Evolutionary conservation across 106 monocot species (phyloP).

Genomic region (Narthecium ossifragum): DNA sequence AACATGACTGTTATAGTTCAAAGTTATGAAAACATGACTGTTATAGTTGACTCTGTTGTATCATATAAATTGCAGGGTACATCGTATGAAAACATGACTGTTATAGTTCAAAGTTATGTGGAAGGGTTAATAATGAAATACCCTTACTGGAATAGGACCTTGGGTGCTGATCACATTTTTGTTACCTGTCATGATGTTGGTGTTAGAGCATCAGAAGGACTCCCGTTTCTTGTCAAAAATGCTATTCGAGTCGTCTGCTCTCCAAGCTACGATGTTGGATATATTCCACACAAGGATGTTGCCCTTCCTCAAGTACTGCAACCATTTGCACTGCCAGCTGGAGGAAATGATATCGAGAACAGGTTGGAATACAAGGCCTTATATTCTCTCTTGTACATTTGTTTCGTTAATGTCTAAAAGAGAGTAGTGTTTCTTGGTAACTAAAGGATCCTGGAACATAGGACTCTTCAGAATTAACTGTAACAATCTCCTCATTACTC

Average conservation of each 20-base stretch:
- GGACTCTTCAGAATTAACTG: too few species aligned
- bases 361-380: conserved; percentile 31
- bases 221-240: conserved; percentile 65
- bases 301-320: conserved; percentile 95
- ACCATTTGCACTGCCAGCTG: conserved; percentile 86
- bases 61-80: conserved; percentile 60
- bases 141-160: conserved; percentile 95
- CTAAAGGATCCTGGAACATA: too few species aligned
- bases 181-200: conserved; percentile 99
- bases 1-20: conserved; percentile 94
- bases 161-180: conserved; percentile 89
- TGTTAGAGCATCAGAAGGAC: conserved; percentile 91
- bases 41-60: too few species aligned
- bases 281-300: conserved; percentile 88
- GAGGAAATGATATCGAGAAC: conserved; percentile 86
- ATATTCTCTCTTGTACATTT: not conserved
- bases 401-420: too few species aligned
- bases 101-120: conserved; percentile 85
- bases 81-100: conserved; percentile 95
- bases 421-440: too few species aligned
- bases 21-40: too few species aligned
- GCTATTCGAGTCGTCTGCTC: conserved; percentile 92
- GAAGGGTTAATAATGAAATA: conserved; percentile 83
- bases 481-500: too few species aligned
- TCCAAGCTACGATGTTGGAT: conserved; percentile 89